Conservation (phyloP, 2,329 filamentous ascomycete species). For the Phialemonium atrogriseum region DNA sequence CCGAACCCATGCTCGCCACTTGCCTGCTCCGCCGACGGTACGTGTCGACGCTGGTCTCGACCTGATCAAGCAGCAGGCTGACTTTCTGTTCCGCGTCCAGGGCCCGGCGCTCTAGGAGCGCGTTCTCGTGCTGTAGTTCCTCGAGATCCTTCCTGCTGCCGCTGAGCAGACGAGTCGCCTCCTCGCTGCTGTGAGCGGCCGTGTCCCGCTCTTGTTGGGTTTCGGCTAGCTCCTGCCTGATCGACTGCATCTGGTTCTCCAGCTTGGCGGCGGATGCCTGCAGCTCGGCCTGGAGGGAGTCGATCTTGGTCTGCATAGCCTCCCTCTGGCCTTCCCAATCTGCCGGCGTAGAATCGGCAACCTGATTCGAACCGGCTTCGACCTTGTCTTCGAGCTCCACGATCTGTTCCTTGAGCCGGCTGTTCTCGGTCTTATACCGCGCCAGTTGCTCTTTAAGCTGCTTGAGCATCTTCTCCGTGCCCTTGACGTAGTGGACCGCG, state of each 20-base stretch:
- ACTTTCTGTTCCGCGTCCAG: slow-evolving; percentile 90
- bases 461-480: slow-evolving; percentile 97
- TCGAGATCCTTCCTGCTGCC: slow-evolving; percentile 62
- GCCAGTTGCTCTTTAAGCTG: slow-evolving; percentile 97
- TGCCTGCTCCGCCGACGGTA: slow-evolving; percentile 74
- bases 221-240: slow-evolving; percentile 62
- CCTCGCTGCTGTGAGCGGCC: slow-evolving; percentile 47
- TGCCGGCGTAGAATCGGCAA: slow-evolving; percentile 33
- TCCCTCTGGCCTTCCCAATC: slow-evolving; percentile 72
- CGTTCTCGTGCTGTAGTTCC: slow-evolving; percentile 75
- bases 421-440: slow-evolving; percentile 82
- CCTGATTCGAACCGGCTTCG: slow-evolving; percentile 24
- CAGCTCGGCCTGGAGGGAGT: slow-evolving; percentile 60
- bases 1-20: slow-evolving; percentile 42
- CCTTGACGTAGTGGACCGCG: slow-evolving; percentile 95
- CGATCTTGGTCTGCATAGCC: slow-evolving; percentile 59
- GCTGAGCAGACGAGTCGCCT: slow-evolving; percentile 48
- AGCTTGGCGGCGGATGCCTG: slow-evolving; percentile 57
- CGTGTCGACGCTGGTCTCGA: slow-evolving; percentile 87
- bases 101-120: slow-evolving; percentile 71
- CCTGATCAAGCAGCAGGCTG: slow-evolving; percentile 84
- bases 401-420: slow-evolving; percentile 75
- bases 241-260: slow-evolving; percentile 59
- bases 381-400: slow-evolving; percentile 52
- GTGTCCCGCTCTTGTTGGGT: slow-evolving; percentile 62